Evolutionary conservation across 306 rosid genomes (phyloP), one percentile per base, ranked within the genome.

Genomic region (Gillenia trifoliata): DNA sequence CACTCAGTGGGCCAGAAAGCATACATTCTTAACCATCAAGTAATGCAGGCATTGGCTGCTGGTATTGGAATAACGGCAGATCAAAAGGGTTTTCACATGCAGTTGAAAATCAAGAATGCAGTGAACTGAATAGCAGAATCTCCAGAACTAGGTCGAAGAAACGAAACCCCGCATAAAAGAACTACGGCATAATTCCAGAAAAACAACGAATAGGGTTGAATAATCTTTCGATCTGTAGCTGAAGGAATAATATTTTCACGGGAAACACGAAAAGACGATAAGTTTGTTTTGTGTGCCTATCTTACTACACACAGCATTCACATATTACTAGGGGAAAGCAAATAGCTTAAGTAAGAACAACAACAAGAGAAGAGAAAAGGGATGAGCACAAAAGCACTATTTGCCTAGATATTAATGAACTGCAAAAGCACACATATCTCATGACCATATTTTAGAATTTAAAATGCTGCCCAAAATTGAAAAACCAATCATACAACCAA

Each of bases 11-110:
- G 66, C 49, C 68, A 36, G 52, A 70, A 47, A 30, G 78, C 77
- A 69, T 78, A 70, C 33, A 78, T 78, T 65, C 71, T 17, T 47
- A 56, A 73, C 71, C 73, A 70, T 22, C 19, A 63, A 81, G 55
- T 4, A 70, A 55, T 9, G 41, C 25, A 55, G n/a, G 69, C 70
- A 74, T 38, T 28, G 25, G 67, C 70, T 56, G 65, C 43, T 66
- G 56, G 40, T 33, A 40, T 0, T 34, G 64, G 55, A 74, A 68
- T 20, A 78, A 6, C 4, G 57, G 54, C 68, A 26, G 52, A 29
- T 11, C 41, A 10, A 29, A 41, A 20, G 20, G 41, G 41, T 55
- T 49, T 28, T 59, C 43, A 26, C 23, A 49, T 43, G 22, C n/a
- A 70, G 38, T 36, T 41, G 5, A 34, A 63, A 43, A 57, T 40